These are phyloP conservation scores for Vitis riparia DNA, from an alignment of 164 flowering plant species.

Conservation along the genomic window DNA sequence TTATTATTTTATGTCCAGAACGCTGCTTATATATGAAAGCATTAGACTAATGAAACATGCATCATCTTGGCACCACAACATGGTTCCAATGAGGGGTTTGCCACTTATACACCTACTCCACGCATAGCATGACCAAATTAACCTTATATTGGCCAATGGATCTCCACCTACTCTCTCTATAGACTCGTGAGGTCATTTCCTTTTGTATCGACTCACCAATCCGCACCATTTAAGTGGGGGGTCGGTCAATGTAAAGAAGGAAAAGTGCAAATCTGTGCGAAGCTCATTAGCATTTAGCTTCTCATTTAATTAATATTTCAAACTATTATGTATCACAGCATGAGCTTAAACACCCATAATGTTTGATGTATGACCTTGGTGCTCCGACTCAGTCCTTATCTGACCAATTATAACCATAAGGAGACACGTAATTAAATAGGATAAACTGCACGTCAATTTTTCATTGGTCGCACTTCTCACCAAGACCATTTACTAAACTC, in stretches of 20 bases:
- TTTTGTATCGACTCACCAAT: not conserved
- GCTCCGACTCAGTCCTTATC: not conserved
- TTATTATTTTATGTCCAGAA: too few species aligned
- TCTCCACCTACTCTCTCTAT: conserved; percentile 2
- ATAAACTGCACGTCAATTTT: not conserved
- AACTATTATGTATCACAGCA: not conserved
- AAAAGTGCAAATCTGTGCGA: conserved; percentile 14
- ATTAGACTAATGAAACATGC: too few species aligned
- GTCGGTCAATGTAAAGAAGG: not conserved
- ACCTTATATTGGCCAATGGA: conserved; percentile 13
- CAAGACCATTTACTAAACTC: too few species aligned
- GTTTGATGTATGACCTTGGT: not conserved
- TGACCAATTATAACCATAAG: conserved; percentile 2
- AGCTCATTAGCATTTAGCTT: not conserved
- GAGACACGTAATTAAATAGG: not conserved
- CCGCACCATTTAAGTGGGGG: not conserved
- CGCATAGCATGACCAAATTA: not conserved
- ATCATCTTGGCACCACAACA: too few species aligned
- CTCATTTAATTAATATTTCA: not conserved
- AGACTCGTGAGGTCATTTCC: not conserved
- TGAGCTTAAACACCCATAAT: not conserved
- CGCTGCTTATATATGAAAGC: too few species aligned
- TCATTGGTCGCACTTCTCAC: not conserved
- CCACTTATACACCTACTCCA: too few species aligned
- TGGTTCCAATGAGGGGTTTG: too few species aligned